Evolutionary conservation across 331 rosid species (phyloP), one percentile per base, ranked within the genome.

Genomic region (Erythrophleum ivorense): DNA sequence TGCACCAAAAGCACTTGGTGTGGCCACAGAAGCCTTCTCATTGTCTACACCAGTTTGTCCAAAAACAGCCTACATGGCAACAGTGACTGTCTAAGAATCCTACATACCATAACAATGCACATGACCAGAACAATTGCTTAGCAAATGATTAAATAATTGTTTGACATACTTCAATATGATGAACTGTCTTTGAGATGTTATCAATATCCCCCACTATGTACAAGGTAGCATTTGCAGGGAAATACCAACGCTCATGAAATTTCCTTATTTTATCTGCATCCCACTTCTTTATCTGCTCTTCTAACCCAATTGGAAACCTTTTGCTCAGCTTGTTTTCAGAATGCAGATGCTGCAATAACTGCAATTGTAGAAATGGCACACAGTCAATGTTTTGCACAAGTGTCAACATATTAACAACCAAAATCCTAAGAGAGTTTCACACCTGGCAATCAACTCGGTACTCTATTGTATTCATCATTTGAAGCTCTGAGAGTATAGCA

Each of bases 361-460:
- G 94, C 71, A 69, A 78, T 84, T 53, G 69, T 71, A 80, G 77
- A 79, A 82, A 46, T 34, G 14, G n/a, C 41, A 60, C 31, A 49
- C 9, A 34, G 70, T 76, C 71, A 84, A 86, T 59, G 73, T 70
- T 71, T 43, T 38, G 74, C 58, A 73, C 54, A 38, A 85, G 77
- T 19, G 65, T 60, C 46, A 76, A 72, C 59, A 54, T 68, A 82
- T 73, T 77, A 84, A 67, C 72, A 54, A 53, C 76, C 69, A 84
- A 49, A 72, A 63, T 41, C 82, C 73, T 66, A 87, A 58, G 70
- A 67, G 48, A 34, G 75, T 54, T 75, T 84, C 1, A 13, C 72
- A 94, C 99, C 99, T 96, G 99, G 83, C 99, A 96, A 88, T 96
- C 99, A 85, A 96, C 97, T 45, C 99, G 97, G 68, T 96, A 96